These are phyloP conservation scores for Calcarisporium arbuscula DNA, from an alignment of 2,329 filamentous ascomycete species.

Conservation along the genomic window DNA sequence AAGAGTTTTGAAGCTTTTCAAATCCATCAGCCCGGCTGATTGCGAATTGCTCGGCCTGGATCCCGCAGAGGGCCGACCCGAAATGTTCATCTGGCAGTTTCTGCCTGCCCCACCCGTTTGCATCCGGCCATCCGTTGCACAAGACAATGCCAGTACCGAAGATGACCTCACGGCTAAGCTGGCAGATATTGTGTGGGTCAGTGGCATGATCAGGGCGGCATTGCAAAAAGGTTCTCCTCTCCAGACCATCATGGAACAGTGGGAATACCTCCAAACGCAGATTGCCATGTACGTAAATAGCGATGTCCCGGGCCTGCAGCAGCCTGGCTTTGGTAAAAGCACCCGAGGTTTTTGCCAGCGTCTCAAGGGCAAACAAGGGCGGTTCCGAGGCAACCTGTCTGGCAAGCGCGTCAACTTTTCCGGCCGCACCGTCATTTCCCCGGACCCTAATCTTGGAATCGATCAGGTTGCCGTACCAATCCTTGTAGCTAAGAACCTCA, in stretches of 20 bases:
- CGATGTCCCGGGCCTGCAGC: slow-evolving; percentile 86
- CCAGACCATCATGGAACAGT: slow-evolving; percentile 91
- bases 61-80: slow-evolving; percentile 77
- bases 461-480: slow-evolving; percentile 90
- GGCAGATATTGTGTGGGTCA: slow-evolving; percentile 93
- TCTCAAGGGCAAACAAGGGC: slow-evolving; percentile 93
- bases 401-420: slow-evolving; percentile 99
- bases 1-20: slow-evolving; percentile 84
- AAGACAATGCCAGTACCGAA: slow-evolving; percentile 89
- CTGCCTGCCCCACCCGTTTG: slow-evolving; percentile 90
- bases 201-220: slow-evolving; percentile 76
- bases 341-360: slow-evolving; percentile 93
- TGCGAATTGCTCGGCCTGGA: slow-evolving; percentile 89
- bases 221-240: slow-evolving; percentile 78
- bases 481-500: slow-evolving; percentile 91
- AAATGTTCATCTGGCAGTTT: slow-evolving; percentile 98
- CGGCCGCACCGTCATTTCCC: slow-evolving; percentile 93
- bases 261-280: slow-evolving; percentile 93
- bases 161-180: slow-evolving; percentile 96
- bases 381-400: slow-evolving; percentile 93
- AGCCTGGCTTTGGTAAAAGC: slow-evolving; percentile 78
- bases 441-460: slow-evolving; percentile 88
- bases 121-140: slow-evolving; percentile 87
- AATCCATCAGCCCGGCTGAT: slow-evolving; percentile 75
- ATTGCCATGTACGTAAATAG: slow-evolving; percentile 98